These are phyloP conservation scores for Tulasnella sp. DNA, from an alignment of 768 basidiomycete species.

Conservation along the genomic window DNA sequence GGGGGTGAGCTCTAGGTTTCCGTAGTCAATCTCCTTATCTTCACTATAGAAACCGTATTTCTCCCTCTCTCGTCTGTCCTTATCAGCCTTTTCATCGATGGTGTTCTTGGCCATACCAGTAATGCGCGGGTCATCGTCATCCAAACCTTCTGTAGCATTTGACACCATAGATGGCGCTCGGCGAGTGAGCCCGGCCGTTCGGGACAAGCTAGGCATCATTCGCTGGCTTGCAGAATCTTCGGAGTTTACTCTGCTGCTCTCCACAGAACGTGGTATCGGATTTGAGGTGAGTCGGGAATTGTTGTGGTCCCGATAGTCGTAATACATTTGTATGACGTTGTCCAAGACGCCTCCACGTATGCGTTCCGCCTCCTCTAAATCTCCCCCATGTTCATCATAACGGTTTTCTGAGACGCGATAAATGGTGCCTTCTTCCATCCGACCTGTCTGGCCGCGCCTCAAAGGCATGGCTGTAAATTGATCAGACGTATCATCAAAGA, in stretches of 20 bases:
- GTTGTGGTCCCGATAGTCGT: too few relatives aligned
- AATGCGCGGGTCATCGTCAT: constrained; percentile 62
- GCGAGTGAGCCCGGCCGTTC: background rate
- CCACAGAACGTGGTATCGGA: too few relatives aligned
- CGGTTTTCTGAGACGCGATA: too few relatives aligned
- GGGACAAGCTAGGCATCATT: too few relatives aligned
- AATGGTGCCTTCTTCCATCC: background rate
- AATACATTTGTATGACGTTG: background rate
- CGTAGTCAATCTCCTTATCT: constrained; percentile 39
- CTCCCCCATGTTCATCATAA: too few relatives aligned
- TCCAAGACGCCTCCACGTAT: background rate
- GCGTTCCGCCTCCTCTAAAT: too few relatives aligned
- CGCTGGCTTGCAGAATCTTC: too few relatives aligned
- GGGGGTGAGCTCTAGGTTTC: constrained; percentile 38
- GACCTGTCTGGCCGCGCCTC: background rate
- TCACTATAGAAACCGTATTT: background rate
- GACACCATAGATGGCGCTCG: constrained; percentile 3
- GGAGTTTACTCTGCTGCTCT: too few relatives aligned
- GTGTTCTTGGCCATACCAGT: constrained; percentile 35
- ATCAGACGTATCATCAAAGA: background rate
- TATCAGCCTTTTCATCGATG: background rate
- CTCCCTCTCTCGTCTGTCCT: background rate
- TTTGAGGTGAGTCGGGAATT: too few relatives aligned
- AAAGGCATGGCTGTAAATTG: constrained; percentile 1
- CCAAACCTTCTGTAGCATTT: constrained; percentile 44